A percentile compares a stretch with the other conserved stretches of the same genome.
Conservation (phyloP, 129 eudicot species). For the Glebionis coronaria region DNA sequence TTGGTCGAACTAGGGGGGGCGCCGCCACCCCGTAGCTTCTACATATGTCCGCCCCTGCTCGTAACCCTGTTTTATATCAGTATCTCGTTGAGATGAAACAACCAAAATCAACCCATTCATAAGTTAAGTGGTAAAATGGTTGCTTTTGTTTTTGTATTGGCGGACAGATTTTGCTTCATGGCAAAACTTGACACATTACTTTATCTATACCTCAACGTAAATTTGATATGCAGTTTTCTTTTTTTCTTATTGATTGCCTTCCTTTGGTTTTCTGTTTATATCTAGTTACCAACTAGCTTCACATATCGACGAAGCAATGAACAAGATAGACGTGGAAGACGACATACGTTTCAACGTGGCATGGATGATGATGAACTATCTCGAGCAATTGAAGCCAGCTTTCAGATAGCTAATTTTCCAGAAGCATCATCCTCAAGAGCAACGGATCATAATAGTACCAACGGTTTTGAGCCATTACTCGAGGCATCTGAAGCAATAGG, state of each 20-base stretch:
- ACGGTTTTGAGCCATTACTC: constrained; percentile 47
- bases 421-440: constrained; percentile 33
- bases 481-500: constrained; percentile 51
- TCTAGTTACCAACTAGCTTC: constrained; percentile 89
- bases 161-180: background rate
- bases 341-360: constrained; percentile 54
- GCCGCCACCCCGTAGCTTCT: too few species aligned
- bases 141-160: background rate
- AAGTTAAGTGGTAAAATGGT: background rate
- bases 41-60: too few species aligned
- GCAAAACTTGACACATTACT: background rate
- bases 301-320: constrained; percentile 65
- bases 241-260: background rate
- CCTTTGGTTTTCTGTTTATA: background rate
- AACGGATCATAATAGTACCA: constrained; percentile 18
- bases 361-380: constrained; percentile 62
- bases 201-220: background rate
- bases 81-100: too few species aligned
- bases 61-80: too few species aligned
- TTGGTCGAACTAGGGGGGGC: too few species aligned
- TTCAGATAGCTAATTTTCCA: constrained; percentile 38
- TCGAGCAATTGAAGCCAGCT: constrained; percentile 84
- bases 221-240: background rate
- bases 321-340: constrained; percentile 78
- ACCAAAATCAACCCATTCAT: background rate